Conservation (phyloP, 2,329 filamentous ascomycete genomes). For the Sphaerostilbella broomeana region DNA sequence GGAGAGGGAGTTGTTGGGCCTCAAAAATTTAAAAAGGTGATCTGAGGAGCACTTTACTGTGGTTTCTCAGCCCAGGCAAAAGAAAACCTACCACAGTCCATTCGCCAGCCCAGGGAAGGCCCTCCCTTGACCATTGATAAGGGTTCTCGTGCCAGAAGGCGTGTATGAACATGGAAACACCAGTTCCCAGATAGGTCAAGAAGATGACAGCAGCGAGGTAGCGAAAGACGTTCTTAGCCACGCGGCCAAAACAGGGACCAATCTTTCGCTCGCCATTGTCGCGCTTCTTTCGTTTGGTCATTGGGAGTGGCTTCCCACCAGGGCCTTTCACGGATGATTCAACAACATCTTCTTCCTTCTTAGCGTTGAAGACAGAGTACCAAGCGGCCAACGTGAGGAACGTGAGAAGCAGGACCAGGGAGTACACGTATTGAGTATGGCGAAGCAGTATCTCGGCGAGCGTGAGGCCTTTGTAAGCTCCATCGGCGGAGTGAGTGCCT, state of each 20-base stretch:
- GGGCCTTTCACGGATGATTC: constrained; percentile 60
- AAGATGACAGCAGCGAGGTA: constrained; percentile 66
- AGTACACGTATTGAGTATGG: constrained; percentile 45
- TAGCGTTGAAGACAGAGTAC: constrained; percentile 47
- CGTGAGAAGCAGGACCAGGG: constrained; percentile 44
- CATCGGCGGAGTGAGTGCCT: constrained; percentile 14
- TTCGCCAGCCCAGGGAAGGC: constrained; percentile 69
- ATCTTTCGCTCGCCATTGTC: constrained; percentile 39
- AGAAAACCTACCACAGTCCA: constrained; percentile 59
- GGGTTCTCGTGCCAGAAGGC: constrained; percentile 48
- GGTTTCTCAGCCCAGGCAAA: neutral
- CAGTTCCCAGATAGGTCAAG: constrained; percentile 69
- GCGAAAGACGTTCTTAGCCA: constrained; percentile 65
- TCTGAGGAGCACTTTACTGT: neutral
- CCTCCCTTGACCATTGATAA: constrained; percentile 32
- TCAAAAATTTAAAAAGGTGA: neutral
- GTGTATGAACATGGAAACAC: constrained; percentile 65
- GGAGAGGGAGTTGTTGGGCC: neutral
- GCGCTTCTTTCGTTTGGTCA: constrained; percentile 51
- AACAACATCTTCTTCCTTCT: constrained; percentile 41
- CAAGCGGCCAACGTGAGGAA: constrained; percentile 46
- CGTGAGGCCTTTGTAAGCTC: constrained; percentile 19
- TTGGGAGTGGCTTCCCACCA: constrained; percentile 80
- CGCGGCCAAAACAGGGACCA: constrained; percentile 53
- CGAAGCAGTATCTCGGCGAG: constrained; percentile 38